Evolutionary conservation across 805 yeast genomes (phyloP).

Genomic region (Kodamaea neixiangensis): DNA sequence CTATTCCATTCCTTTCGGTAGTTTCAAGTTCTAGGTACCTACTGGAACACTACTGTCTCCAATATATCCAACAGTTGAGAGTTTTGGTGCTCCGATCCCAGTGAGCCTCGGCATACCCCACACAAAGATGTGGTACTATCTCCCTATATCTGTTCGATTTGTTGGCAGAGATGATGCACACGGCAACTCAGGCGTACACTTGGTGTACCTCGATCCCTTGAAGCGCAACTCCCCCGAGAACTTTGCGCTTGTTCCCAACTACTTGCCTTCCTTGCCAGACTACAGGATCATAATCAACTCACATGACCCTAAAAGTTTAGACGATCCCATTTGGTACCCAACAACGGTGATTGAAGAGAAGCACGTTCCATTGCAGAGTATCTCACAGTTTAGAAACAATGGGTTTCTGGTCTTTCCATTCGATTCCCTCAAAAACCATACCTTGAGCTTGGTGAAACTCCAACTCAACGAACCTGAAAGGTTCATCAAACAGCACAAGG

Average conservation of each 20-base stretch:
- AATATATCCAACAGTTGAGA: neutral
- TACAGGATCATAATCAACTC: constrained; percentile 12
- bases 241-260: constrained; percentile 19
- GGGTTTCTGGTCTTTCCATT: constrained; percentile 27
- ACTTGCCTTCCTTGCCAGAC: constrained; percentile 13
- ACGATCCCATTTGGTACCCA: constrained; percentile 13
- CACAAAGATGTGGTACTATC: constrained; percentile 18
- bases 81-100: neutral
- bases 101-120: constrained; percentile 1
- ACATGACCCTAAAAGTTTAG: constrained; percentile 4
- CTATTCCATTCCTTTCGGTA: neutral
- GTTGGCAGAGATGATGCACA: constrained; percentile 16
- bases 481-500: constrained; percentile 8
- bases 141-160: constrained; percentile 25
- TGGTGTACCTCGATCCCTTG: constrained; percentile 11
- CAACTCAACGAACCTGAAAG: neutral
- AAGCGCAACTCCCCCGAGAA: constrained; percentile 3
- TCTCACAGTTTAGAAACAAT: constrained; percentile 20
- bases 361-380: neutral
- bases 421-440: constrained; percentile 11
- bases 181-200: constrained; percentile 26
- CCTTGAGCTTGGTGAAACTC: constrained; percentile 7
- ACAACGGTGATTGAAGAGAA: neutral
- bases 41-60: neutral
- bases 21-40: neutral